Evolutionary conservation across 306 rosid genomes (phyloP).

Genomic region (Cucurbita maxima): DNA sequence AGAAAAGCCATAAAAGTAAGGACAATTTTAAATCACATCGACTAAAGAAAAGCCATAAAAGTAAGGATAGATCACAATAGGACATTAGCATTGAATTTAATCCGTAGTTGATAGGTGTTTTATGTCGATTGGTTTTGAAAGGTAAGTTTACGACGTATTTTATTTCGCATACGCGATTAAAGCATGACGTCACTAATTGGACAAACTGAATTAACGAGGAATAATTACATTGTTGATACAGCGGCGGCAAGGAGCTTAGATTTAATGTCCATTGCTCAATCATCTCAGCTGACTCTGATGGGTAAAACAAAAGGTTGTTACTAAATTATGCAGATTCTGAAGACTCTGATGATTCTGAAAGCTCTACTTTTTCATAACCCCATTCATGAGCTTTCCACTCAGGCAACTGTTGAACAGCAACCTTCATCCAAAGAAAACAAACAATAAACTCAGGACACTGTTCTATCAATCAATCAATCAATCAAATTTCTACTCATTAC

Average conservation of each 20-base stretch:
- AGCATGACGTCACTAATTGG: no score
- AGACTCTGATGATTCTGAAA: constrained; percentile 11
- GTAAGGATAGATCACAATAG: no score
- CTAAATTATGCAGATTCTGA: constrained; percentile 10
- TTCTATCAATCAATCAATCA: not conserved
- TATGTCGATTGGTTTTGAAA: no score
- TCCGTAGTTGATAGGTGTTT: no score
- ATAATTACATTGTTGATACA: not conserved
- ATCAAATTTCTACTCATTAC: constrained; percentile 14
- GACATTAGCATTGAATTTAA: no score
- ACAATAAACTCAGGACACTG: not conserved
- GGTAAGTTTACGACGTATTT: no score
- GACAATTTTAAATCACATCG: no score
- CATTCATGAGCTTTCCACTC: constrained; percentile 95
- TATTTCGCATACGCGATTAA: no score
- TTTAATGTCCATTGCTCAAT: not conserved
- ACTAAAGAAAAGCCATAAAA: no score
- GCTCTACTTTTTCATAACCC: constrained; percentile 31
- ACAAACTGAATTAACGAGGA: not conserved
- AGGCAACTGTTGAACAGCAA: constrained; percentile 71
- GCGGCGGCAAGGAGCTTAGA: not conserved
- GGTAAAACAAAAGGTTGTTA: not conserved
- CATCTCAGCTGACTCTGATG: not conserved
- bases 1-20: no score
- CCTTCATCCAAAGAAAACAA: constrained; percentile 28